Conservation (phyloP, 1,284 basidiomycete species). For the Apiotrichum montevideense region DNA sequence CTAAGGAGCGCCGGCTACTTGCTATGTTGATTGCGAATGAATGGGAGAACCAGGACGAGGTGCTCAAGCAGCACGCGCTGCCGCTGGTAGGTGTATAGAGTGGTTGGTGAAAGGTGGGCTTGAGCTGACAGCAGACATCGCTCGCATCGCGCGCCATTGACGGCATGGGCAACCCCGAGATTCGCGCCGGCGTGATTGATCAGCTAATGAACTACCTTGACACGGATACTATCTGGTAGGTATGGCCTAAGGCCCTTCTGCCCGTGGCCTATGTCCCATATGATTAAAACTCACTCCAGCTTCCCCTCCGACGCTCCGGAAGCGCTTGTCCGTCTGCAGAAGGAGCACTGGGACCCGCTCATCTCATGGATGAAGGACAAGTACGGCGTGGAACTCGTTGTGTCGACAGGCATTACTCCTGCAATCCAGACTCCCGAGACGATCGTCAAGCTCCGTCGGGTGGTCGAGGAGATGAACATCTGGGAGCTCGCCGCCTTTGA, state of each 20-base stretch:
- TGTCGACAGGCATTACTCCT: conserved; percentile 63
- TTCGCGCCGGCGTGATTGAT: conserved; percentile 61
- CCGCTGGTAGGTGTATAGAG: conserved; percentile 63
- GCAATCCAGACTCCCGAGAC: conserved; percentile 65
- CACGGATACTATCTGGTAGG: conserved; percentile 89
- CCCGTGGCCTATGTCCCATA: too few species aligned
- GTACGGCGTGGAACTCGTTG: conserved; percentile 61
- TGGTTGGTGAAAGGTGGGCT: too few species aligned
- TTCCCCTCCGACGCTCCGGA: conserved; percentile 76
- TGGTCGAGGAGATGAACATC: conserved; percentile 61
- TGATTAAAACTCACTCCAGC: conserved; percentile 48
- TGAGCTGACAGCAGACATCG: conserved; percentile 60
- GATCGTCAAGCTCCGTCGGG: conserved; percentile 55
- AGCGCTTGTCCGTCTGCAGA: conserved; percentile 70
- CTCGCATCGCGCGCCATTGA: conserved; percentile 85
- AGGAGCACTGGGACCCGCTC: conserved; percentile 84
- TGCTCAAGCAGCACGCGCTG: conserved; percentile 83
- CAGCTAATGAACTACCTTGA: conserved; percentile 79
- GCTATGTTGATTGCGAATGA: conserved; percentile 86
- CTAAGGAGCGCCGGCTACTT: conserved; percentile 61
- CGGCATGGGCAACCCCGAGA: conserved; percentile 57
- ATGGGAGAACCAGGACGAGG: conserved; percentile 86
- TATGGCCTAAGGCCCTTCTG: too few species aligned
- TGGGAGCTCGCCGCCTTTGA: conserved; percentile 94
- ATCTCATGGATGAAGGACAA: conserved; percentile 67